Evolutionary conservation across 106 monocot species (phyloP).

Genomic region (Dioscorea alata): DNA sequence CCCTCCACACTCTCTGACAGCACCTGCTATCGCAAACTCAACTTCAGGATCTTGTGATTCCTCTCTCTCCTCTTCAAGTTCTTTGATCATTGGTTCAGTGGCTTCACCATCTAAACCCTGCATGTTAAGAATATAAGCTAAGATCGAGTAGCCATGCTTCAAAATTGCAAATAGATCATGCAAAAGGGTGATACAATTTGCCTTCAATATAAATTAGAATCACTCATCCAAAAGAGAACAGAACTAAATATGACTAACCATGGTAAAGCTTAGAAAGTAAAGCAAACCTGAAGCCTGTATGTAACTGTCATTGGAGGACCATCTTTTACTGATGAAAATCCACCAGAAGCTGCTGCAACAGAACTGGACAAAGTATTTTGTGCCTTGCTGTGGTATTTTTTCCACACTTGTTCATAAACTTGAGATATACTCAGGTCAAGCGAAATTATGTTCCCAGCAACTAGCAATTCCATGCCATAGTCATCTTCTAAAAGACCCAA

Average conservation of each 20-base stretch:
- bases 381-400: slow-evolving; percentile 68
- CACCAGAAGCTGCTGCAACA: slow-evolving; percentile 43
- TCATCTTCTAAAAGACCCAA: slow-evolving; percentile 91
- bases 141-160: too few species aligned
- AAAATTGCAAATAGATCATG: too few species aligned
- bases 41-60: slow-evolving; percentile 98
- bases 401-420: slow-evolving; percentile 99
- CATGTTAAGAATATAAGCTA: background rate
- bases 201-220: too few species aligned
- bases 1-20: slow-evolving; percentile 90
- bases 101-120: slow-evolving; percentile 99
- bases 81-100: slow-evolving; percentile 99
- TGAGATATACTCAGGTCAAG: slow-evolving; percentile 95
- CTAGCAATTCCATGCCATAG: slow-evolving; percentile 93
- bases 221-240: too few species aligned
- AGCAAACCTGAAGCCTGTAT: slow-evolving; percentile 92
- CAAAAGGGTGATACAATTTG: background rate
- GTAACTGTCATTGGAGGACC: slow-evolving; percentile 95
- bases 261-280: background rate
- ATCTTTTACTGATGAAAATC: slow-evolving; percentile 48
- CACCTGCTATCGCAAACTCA: slow-evolving; percentile 95
- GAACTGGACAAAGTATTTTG: slow-evolving; percentile 53
- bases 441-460: slow-evolving; percentile 96
- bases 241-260: too few species aligned
- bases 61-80: slow-evolving; percentile 97